Base-by-base conservation (phyloP, 116 monocot genomes). In the Thalassia testudinum region DNA sequence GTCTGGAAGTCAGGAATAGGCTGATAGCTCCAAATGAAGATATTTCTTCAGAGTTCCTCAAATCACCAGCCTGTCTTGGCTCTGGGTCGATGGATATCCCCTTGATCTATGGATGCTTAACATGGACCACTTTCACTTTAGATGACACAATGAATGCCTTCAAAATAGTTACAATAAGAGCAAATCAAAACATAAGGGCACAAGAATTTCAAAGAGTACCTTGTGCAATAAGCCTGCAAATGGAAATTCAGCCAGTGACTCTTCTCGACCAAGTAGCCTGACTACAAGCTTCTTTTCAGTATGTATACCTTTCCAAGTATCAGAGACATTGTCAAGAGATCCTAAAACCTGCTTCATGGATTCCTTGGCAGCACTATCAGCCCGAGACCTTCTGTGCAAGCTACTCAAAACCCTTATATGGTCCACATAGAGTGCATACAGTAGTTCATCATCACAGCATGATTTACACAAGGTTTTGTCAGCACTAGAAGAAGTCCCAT, bases 161-260 rank as follows among this genome's bases (percentile, higher is more conserved):
- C n/a, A n/a, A n/a, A n/a, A n/a, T n/a, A n/a, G n/a, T n/a, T n/a
- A n/a, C n/a, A n/a, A n/a, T n/a, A n/a, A n/a, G n/a, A n/a, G n/a
- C n/a, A n/a, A n/a, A n/a, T n/a, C n/a, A n/a, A 17, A 16, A 55
- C 12, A 17, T 18, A 45, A 45, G 45, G 4, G 3, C 18, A 45
- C 45, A 45, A n/a, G n/a, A n/a, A 20, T 16, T 45, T 34, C 30
- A 34, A 7, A 16, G 45, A 45, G 45, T 80, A 99, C 99, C 71
- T 59, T 37, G 57, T 86, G 67, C 28, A 99, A 61, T 26, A 99
- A 45, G 56, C 75, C 73, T 55, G 99, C 99, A 78, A 60, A 69
- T 20, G 99, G 99, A 66, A 86, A 90, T 74, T 83, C 99, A 48
- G 99, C 99, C 68, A 99, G 77, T 14, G 99, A 99, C 14, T 99